A percentile compares a stretch with the other conserved stretches of the same genome.
Conservation (phyloP, 805 yeast genomes). For the Yamadazyma paraphyllophila region DNA sequence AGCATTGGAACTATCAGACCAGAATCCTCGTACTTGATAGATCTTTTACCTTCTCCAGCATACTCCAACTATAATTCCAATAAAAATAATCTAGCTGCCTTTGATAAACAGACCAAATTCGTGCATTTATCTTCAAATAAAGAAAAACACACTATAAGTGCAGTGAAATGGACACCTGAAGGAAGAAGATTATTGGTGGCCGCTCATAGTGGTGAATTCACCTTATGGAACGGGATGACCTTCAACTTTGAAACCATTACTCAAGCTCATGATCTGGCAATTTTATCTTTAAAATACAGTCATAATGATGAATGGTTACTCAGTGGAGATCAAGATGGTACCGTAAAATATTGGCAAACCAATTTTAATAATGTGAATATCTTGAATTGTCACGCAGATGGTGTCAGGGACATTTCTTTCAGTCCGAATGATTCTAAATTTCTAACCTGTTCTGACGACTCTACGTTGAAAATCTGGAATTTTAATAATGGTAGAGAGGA, state of each 20-base stretch:
- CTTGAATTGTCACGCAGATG: slow-evolving; percentile 69
- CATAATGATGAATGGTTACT: slow-evolving; percentile 93
- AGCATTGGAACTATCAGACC: slow-evolving; percentile 60
- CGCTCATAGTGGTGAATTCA: slow-evolving; percentile 90
- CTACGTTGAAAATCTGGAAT: slow-evolving; percentile 88
- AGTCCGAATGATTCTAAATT: slow-evolving; percentile 89
- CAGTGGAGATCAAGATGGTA: slow-evolving; percentile 91
- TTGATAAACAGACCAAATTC: slow-evolving; percentile 75
- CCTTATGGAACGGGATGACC: slow-evolving; percentile 94
- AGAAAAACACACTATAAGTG: slow-evolving; percentile 84
- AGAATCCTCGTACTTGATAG: slow-evolving; percentile 62
- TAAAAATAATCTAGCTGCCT: slow-evolving; percentile 41
- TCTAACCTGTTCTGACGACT: slow-evolving; percentile 93
- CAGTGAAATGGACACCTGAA: slow-evolving; percentile 95
- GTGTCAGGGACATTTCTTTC: slow-evolving; percentile 82
- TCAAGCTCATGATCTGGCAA: slow-evolving; percentile 97
- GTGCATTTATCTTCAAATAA: slow-evolving; percentile 90
- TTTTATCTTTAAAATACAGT: slow-evolving; percentile 74
- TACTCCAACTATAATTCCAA: slow-evolving; percentile 40
- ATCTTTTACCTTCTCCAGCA: slow-evolving; percentile 64
- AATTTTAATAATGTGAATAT: slow-evolving; percentile 94
- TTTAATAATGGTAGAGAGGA: slow-evolving; percentile 87
- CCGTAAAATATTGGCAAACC: slow-evolving; percentile 95
- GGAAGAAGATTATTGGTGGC: slow-evolving; percentile 89
- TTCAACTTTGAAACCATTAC: slow-evolving; percentile 94